Evolutionary conservation across 192 early-diverging fungal genomes (phyloP).

Genomic region (Dispira simplex): DNA sequence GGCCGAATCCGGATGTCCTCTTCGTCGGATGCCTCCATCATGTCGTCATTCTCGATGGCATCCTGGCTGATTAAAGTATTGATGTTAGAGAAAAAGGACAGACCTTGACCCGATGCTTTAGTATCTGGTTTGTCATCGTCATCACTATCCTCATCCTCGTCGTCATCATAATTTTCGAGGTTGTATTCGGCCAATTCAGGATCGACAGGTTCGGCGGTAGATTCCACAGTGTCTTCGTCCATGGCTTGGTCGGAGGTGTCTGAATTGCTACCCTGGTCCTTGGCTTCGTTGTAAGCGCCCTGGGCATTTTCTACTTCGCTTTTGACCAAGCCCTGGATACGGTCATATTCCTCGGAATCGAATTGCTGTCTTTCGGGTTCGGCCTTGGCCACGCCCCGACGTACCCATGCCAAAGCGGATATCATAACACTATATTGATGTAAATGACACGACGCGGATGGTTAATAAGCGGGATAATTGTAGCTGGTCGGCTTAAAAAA

Average conservation of each 20-base stretch:
- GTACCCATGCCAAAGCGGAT: slow-evolving; percentile 83
- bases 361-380: slow-evolving; percentile 67
- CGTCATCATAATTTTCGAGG: slow-evolving; percentile 76
- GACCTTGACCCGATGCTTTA: background rate
- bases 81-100: slow-evolving; percentile 11
- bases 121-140: slow-evolving; percentile 14
- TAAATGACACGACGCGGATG: too few species aligned
- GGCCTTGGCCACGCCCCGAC: slow-evolving; percentile 78
- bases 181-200: slow-evolving; percentile 72
- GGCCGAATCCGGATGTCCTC: slow-evolving; percentile 65
- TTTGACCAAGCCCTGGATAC: slow-evolving; percentile 55
- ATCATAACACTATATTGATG: too few species aligned
- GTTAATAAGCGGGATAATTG: too few species aligned
- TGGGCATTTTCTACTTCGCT: slow-evolving; percentile 42
- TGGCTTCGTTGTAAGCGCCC: slow-evolving; percentile 29
- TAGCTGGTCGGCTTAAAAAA: too few species aligned
- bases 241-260: slow-evolving; percentile 14
- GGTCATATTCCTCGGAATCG: slow-evolving; percentile 75
- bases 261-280: slow-evolving; percentile 18
- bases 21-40: slow-evolving; percentile 13
- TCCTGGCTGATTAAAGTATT: slow-evolving; percentile 22
- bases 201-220: slow-evolving; percentile 22
- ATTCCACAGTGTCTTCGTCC: slow-evolving; percentile 8
- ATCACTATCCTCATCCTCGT: slow-evolving; percentile 23
- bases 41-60: slow-evolving; percentile 5